phyloP scores from a whole-genome alignment of 495 filamentous ascomycete genomes.

The Lasiosphaeria miniovina region DNA sequence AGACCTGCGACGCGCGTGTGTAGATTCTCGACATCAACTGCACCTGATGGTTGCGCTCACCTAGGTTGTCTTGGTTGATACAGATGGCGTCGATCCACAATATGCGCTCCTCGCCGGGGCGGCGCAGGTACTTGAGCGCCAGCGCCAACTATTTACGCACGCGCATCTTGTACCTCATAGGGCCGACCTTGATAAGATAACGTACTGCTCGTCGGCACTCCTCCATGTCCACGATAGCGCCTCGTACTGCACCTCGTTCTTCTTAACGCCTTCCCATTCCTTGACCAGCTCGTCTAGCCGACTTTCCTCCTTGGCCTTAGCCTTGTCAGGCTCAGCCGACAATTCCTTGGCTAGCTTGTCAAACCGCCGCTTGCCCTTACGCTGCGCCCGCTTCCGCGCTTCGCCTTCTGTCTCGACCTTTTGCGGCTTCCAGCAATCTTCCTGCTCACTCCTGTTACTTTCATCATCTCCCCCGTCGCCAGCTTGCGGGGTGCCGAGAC shows the following conservation, averaged over 20 bases:
- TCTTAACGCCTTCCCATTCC: too few relatives aligned
- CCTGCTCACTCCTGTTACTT: too few relatives aligned
- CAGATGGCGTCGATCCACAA: neutral
- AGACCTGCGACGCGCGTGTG: conserved; percentile 21
- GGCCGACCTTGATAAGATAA: neutral
- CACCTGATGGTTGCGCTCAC: conserved; percentile 23
- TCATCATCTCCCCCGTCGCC: too few relatives aligned
- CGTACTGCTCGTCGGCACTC: neutral
- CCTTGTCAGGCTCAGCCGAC: too few relatives aligned
- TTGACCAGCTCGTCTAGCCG: too few relatives aligned
- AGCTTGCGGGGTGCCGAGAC: too few relatives aligned
- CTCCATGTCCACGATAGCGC: neutral
- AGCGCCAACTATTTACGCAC: neutral
- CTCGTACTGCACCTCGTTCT: neutral
- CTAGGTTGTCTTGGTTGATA: neutral
- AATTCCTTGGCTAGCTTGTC: too few relatives aligned
- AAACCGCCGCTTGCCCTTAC: too few relatives aligned
- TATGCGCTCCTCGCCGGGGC: neutral
- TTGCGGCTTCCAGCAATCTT: too few relatives aligned
- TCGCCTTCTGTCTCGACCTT: too few relatives aligned
- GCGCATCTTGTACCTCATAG: neutral
- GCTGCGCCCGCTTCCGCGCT: too few relatives aligned
- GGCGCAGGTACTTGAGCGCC: neutral
- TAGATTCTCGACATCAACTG: conserved; percentile 32
- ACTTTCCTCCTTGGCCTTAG: too few relatives aligned